Evolutionary conservation across 768 basidiomycete genomes (phyloP).

Genomic region (Tricholoma matsutake): DNA sequence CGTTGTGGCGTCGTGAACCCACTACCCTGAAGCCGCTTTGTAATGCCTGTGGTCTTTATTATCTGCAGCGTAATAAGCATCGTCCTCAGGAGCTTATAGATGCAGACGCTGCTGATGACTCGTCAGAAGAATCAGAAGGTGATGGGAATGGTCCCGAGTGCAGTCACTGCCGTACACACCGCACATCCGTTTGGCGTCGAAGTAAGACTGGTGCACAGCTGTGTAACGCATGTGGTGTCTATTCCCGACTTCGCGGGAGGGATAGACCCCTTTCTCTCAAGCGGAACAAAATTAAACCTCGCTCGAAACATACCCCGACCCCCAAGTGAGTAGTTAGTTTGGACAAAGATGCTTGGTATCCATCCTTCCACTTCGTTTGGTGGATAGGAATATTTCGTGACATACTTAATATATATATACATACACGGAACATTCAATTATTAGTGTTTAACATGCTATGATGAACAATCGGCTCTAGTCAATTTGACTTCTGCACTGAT

Average conservation of each 20-base stretch:
- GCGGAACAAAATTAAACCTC: slow-evolving; percentile 47
- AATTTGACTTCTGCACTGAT: no score
- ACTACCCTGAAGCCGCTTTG: slow-evolving; percentile 42
- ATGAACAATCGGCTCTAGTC: no score
- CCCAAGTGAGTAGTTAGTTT: slow-evolving; percentile 7
- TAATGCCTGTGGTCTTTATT: slow-evolving; percentile 47
- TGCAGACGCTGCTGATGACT: slow-evolving; percentile 41
- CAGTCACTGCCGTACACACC: slow-evolving; percentile 47
- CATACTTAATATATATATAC: not conserved
- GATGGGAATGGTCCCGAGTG: slow-evolving; percentile 45
- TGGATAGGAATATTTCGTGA: not conserved
- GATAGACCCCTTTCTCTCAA: slow-evolving; percentile 44
- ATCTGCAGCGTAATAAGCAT: slow-evolving; percentile 44
- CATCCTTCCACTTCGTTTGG: not conserved
- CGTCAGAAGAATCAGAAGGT: slow-evolving; percentile 35
- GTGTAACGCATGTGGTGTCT: slow-evolving; percentile 52
- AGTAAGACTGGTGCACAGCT: slow-evolving; percentile 48
- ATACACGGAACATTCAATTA: not conserved
- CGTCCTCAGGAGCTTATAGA: slow-evolving; percentile 50
- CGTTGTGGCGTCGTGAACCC: slow-evolving; percentile 48
- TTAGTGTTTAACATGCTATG: not conserved
- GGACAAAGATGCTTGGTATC: not conserved
- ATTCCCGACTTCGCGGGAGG: slow-evolving; percentile 43
- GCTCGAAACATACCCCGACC: slow-evolving; percentile 40
- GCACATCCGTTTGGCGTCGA: slow-evolving; percentile 49